Base-by-base conservation (phyloP, 805 yeast species). In the Cyberlindnera petersonii region DNA sequence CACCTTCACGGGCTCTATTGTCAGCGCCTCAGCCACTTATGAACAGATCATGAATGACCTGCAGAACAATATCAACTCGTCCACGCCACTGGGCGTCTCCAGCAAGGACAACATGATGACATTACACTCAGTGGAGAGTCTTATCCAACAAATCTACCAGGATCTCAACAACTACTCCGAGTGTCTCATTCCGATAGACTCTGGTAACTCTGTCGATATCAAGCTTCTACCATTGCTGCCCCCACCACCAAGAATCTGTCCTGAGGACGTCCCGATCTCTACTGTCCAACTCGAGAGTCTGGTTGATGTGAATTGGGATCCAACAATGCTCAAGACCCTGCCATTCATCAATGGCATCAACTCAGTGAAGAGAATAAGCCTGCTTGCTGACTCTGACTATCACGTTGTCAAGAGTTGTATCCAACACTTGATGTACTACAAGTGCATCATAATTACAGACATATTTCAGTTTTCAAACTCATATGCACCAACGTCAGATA, bases 131-230 rank as follows among this genome's bases (percentile, higher is more conserved):
- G 77, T 94, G 31, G 83, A 81, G 49, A 82, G 86, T 49, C 66
- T 91, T 37, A 75, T 93, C 17, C 87, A 86, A 59, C 96, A 93
- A 58, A 74, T 93, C n/a, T 89, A 72, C 55, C 96, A 89, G 60
- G 99, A 93, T 59, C 68, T 93, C 49, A 94, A 93, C 63, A 87
- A 86, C 57, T 94, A 89, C 63, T 86, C 96, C 0, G 99, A 93
- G 60, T 93, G 99, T 62, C 75, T 88, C 59, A 91, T 93, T 22
- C 96, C 97, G 0, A 77, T 93, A 24, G 96, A 91, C 55, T 80
- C 79, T 18, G 82, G 95, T 22, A 93, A 86, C 56, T 81, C 93
- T 3, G 83, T 93, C 20, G 96, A 93, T 61, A 87, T 94, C 55
- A 93, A 94, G 56, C 65, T 93, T n/a, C 86, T 93, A 53, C 98